Conservation (phyloP, 2,329 filamentous ascomycete genomes). For the Colletotrichum phormii region DNA sequence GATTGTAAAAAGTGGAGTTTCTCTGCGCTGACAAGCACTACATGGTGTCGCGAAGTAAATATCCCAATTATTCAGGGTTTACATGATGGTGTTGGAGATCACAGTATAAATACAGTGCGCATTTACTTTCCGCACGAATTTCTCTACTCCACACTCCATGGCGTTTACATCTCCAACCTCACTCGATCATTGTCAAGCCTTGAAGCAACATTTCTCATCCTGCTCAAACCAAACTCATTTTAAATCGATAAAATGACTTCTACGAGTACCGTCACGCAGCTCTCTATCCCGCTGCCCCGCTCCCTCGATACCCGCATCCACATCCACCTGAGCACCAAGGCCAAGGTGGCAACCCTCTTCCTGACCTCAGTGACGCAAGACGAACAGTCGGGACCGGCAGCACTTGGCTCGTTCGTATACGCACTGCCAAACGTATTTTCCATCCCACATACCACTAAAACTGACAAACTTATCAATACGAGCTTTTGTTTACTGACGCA, state of each 20-base stretch:
- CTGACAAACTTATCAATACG: no score
- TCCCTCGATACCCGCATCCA: constrained; percentile 72
- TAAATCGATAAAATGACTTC: constrained; percentile 32
- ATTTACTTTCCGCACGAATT: neutral
- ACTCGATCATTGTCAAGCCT: neutral
- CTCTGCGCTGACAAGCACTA: neutral
- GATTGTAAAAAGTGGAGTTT: no score
- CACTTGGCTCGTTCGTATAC: constrained; percentile 92
- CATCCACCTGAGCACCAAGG: constrained; percentile 67
- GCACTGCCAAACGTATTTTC: constrained; percentile 84
- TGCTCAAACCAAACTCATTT: no score
- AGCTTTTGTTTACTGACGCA: neutral
- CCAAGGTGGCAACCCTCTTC: constrained; percentile 70
- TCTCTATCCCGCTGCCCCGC: constrained; percentile 71
- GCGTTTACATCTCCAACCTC: constrained; percentile 24
- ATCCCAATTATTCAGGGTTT: neutral
- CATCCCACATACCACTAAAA: neutral
- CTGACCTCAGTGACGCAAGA: constrained; percentile 69
- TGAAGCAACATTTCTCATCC: neutral
- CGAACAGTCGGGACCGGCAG: constrained; percentile 60
- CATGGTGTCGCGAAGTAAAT: neutral
- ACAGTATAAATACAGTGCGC: constrained; percentile 7
- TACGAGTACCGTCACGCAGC: constrained; percentile 47
- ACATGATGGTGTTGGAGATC: neutral
- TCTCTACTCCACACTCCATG: neutral